These are phyloP conservation scores for Claviceps spartinae DNA, from an alignment of 2,329 filamentous ascomycete genomes.

Conservation along the genomic window DNA sequence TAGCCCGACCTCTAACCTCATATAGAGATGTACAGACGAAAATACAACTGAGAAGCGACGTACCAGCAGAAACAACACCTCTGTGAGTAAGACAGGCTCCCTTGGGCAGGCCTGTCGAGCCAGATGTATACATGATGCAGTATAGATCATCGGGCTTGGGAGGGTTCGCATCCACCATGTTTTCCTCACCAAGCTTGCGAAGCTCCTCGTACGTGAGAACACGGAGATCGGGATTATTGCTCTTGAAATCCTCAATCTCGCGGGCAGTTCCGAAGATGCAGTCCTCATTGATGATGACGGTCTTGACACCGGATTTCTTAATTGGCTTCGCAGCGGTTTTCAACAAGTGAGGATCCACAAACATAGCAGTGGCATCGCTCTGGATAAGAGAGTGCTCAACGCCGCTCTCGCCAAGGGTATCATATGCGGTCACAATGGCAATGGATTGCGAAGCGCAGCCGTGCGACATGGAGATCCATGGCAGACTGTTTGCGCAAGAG, in stretches of 20 bases:
- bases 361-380: conserved; percentile 70
- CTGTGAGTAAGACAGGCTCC: conserved; percentile 73
- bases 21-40: background rate
- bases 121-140: conserved; percentile 80
- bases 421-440: conserved; percentile 87
- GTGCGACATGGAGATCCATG: conserved; percentile 78
- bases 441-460: conserved; percentile 70
- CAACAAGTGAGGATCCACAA: conserved; percentile 68
- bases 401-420: conserved; percentile 75
- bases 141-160: conserved; percentile 65
- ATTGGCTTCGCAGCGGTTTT: conserved; percentile 44
- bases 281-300: conserved; percentile 49
- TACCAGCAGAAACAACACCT: conserved; percentile 59
- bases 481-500: conserved; percentile 34
- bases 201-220: conserved; percentile 43
- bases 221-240: conserved; percentile 38
- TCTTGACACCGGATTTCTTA: conserved; percentile 41
- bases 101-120: conserved; percentile 80
- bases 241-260: conserved; percentile 42
- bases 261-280: conserved; percentile 35
- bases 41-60: conserved; percentile 16
- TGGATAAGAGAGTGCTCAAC: conserved; percentile 76
- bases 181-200: conserved; percentile 45
- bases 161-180: conserved; percentile 56
- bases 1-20: background rate